Conservation (phyloP, 2,329 filamentous ascomycete species). For the Macroventuria anomochaeta region DNA sequence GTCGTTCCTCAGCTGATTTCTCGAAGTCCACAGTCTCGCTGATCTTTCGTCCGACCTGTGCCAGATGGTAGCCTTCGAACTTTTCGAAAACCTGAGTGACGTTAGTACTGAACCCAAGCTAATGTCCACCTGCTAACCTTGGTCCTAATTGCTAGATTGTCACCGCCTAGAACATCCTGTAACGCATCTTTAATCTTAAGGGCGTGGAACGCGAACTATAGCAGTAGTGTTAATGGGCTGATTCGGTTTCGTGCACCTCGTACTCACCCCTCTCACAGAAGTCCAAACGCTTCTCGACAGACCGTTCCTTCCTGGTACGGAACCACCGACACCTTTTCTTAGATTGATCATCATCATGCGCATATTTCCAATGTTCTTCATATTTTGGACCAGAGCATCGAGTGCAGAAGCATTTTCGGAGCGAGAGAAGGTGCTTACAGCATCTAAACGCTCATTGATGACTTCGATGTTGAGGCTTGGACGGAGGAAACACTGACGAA, state of each 20-base stretch:
- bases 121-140: conserved; percentile 54
- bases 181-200: conserved; percentile 73
- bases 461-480: conserved; percentile 72
- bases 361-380: conserved; percentile 80
- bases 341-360: conserved; percentile 71
- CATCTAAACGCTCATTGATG: conserved; percentile 74
- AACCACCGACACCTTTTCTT: conserved; percentile 74
- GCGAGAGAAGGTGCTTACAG: conserved; percentile 70
- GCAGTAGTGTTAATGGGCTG: not conserved
- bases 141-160: conserved; percentile 59
- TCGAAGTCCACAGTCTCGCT: conserved; percentile 78
- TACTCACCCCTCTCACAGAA: conserved; percentile 63
- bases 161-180: conserved; percentile 62
- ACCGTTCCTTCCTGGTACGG: conserved; percentile 57
- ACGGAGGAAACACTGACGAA: conserved; percentile 82
- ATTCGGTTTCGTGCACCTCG: too few relatives aligned
- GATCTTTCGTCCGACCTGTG: conserved; percentile 73
- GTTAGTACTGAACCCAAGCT: not conserved
- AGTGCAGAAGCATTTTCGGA: conserved; percentile 69
- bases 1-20: conserved; percentile 71
- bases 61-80: conserved; percentile 66
- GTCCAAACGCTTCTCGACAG: conserved; percentile 75
- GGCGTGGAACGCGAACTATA: conserved; percentile 72
- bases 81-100: conserved; percentile 60
- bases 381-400: conserved; percentile 62